Evolutionary conservation across 352 stramenopile species (phyloP).

Genomic region (Plasmopara halstedii): DNA sequence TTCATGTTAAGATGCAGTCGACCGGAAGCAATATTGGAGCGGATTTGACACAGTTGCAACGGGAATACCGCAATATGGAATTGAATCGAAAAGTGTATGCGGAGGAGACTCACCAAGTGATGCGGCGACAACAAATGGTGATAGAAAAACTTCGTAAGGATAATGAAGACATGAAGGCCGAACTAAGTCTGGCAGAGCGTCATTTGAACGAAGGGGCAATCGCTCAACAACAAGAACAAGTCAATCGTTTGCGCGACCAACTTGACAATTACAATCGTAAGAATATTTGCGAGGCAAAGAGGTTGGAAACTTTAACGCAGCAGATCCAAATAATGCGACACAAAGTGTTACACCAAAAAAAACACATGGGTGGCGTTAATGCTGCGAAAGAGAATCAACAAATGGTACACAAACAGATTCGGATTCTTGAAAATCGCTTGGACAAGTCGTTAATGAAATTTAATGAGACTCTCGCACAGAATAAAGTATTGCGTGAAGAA

Average conservation of each 20-base stretch:
- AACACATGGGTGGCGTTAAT: constrained; percentile 95
- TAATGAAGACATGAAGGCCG: constrained; percentile 81
- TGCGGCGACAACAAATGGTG: constrained; percentile 91
- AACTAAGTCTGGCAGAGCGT: constrained; percentile 87
- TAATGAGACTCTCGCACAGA: constrained; percentile 92
- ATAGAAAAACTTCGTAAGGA: constrained; percentile 86
- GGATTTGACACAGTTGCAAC: constrained; percentile 89
- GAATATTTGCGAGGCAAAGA: constrained; percentile 79
- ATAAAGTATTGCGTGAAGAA: constrained; percentile 87
- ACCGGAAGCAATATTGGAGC: constrained; percentile 29
- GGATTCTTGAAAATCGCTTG: constrained; percentile 94
- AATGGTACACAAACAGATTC: constrained; percentile 94
- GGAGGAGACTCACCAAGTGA: constrained; percentile 90
- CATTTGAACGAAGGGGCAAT: constrained; percentile 79
- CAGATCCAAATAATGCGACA: constrained; percentile 81
- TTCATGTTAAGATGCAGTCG: constrained; percentile 15
- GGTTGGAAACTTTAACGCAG: constrained; percentile 81
- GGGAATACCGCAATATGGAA: constrained; percentile 96
- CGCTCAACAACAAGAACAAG: constrained; percentile 78
- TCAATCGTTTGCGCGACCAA: constrained; percentile 77
- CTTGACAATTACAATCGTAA: constrained; percentile 84
- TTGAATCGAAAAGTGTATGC: constrained; percentile 93
- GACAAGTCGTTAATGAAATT: constrained; percentile 97
- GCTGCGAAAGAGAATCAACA: constrained; percentile 92
- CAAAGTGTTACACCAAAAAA: constrained; percentile 86